Evolutionary conservation across 257 asterid species (phyloP).

Genomic region (Rauvolfia tetraphylla): DNA sequence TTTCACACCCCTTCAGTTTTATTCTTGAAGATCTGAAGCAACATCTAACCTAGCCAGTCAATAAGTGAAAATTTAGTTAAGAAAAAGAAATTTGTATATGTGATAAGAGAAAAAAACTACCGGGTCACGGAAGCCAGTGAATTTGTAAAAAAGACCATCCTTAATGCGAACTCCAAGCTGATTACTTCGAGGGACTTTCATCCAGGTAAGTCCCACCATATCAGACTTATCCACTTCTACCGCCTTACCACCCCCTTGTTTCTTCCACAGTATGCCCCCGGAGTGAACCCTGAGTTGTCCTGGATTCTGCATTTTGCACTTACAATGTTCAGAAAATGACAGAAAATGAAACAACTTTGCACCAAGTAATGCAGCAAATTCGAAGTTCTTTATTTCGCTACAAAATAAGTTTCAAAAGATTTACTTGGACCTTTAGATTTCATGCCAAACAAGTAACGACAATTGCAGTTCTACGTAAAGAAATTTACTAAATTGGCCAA

Average conservation of each 20-base stretch:
- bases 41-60: neutral
- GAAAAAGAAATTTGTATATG: neutral
- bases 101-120: slow-evolving; percentile 21
- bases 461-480: neutral
- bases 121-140: slow-evolving; percentile 94
- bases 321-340: neutral
- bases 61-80: neutral
- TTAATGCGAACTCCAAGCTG: slow-evolving; percentile 86
- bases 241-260: slow-evolving; percentile 91
- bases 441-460: neutral
- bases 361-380: neutral
- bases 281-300: slow-evolving; percentile 86
- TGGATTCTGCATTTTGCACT: slow-evolving; percentile 56
- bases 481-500: neutral
- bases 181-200: slow-evolving; percentile 88
- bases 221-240: slow-evolving; percentile 88
- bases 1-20: too few species aligned
- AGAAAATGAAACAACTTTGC: neutral
- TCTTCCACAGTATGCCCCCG: slow-evolving; percentile 87
- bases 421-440: neutral
- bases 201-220: slow-evolving; percentile 71
- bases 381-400: neutral
- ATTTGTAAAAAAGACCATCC: slow-evolving; percentile 87
- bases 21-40: neutral
- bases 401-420: neutral